phyloP scores from a whole-genome alignment of 2,329 filamentous ascomycete genomes.

The Furcasterigmium furcatum region DNA sequence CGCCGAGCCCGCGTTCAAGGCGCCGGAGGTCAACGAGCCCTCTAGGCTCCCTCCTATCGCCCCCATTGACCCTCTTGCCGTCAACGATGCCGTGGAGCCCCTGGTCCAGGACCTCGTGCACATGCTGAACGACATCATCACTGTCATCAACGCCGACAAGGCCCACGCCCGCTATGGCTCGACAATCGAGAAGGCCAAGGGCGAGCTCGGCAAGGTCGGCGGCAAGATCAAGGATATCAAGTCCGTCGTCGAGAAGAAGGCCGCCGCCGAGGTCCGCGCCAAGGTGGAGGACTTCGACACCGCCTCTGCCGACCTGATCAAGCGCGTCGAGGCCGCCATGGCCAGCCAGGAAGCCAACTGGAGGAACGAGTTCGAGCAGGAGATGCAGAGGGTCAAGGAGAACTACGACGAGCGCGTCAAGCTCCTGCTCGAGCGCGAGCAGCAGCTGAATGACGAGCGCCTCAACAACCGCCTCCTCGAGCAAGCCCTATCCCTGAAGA shows the following conservation, averaged over 20 bases:
- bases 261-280: conserved; percentile 72
- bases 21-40: conserved; percentile 63
- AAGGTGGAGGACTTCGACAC: conserved; percentile 76
- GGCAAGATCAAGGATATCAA: conserved; percentile 74
- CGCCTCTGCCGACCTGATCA: conserved; percentile 82
- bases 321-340: conserved; percentile 83
- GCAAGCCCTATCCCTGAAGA: conserved; percentile 86
- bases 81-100: conserved; percentile 76
- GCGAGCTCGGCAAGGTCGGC: conserved; percentile 74
- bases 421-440: conserved; percentile 74
- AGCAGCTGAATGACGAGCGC: conserved; percentile 78
- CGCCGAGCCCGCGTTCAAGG: conserved; percentile 36
- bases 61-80: conserved; percentile 74
- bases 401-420: conserved; percentile 78
- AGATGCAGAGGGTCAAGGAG: conserved; percentile 75
- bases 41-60: conserved; percentile 61
- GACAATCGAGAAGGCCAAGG: conserved; percentile 82
- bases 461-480: conserved; percentile 83
- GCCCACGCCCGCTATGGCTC: conserved; percentile 73
- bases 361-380: conserved; percentile 81
- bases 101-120: conserved; percentile 91
- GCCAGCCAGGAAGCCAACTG: conserved; percentile 75
- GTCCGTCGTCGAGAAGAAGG: conserved; percentile 63
- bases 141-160: conserved; percentile 85
- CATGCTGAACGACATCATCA: conserved; percentile 94